Conservation (phyloP, 176 grass and related monocot species). For the Zoysia japonica region DNA sequence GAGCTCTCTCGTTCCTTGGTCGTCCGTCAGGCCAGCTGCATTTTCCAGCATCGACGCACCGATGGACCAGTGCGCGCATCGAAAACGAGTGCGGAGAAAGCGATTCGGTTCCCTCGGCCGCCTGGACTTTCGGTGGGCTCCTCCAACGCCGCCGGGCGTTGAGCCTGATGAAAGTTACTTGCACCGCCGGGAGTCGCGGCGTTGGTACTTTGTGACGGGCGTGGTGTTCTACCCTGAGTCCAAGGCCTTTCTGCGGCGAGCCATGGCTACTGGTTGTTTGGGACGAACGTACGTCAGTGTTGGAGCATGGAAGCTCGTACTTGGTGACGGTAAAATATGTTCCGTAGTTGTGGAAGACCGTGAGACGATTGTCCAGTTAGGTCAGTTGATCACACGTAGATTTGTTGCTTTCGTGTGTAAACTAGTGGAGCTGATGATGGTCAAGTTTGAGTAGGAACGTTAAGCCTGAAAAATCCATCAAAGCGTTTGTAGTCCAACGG, state of each 20-base stretch:
- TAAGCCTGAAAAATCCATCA: too few species aligned
- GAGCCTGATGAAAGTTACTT: not conserved
- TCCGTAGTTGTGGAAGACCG: conserved; percentile 30
- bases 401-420: not conserved
- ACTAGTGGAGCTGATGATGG: not conserved
- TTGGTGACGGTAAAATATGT: not conserved
- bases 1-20: conserved; percentile 6
- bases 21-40: not conserved
- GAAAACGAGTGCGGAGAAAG: not conserved
- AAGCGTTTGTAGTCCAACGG: conserved; percentile 97
- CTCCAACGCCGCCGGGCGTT: not conserved
- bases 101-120: not conserved
- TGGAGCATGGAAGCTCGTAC: not conserved
- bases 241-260: conserved; percentile 34
- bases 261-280: not conserved
- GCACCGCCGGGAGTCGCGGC: conserved; percentile 10
- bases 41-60: conserved; percentile 15
- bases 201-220: conserved; percentile 31
- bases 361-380: conserved; percentile 34
- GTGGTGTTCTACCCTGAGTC: conserved; percentile 10
- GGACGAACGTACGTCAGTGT: not conserved
- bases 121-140: not conserved
- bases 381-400: not conserved
- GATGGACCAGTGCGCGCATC: not conserved
- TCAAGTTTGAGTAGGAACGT: too few species aligned